A percentile compares a stretch with the other conserved stretches of the same genome.
Evolutionary conservation across 2,329 filamentous ascomycete genomes (phyloP).

Genomic region (Balansia obtecta): DNA sequence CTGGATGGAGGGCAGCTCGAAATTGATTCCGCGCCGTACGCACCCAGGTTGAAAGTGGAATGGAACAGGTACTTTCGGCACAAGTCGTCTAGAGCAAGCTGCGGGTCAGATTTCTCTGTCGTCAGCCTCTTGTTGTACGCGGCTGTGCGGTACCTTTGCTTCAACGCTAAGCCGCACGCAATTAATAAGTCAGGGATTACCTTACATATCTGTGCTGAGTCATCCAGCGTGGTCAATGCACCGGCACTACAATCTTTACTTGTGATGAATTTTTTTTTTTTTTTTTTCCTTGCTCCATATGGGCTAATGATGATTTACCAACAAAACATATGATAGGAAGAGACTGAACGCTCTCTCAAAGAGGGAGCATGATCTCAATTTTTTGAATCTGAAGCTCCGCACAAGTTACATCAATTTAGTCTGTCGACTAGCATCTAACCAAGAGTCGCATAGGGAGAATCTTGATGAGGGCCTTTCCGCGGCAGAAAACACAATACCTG

Average conservation of each 20-base stretch:
- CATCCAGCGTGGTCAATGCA: conserved; percentile 1
- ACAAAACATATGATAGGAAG: conserved; percentile 53
- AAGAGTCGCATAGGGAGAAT: no score
- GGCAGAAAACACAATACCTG: no score
- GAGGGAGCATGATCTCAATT: conserved; percentile 49
- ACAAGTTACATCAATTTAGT: no score
- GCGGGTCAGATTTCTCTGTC: neutral
- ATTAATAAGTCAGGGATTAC: no score
- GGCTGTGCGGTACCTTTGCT: neutral
- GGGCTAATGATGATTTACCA: conserved; percentile 49
- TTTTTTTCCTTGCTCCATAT: conserved; percentile 20
- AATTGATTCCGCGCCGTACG: neutral
- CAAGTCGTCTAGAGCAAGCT: neutral
- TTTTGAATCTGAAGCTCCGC: conserved; percentile 46
- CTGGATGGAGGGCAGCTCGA: conserved; percentile 1
- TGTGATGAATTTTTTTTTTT: conserved; percentile 9
- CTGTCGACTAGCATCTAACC: no score
- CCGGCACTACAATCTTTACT: neutral
- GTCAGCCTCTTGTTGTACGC: neutral
- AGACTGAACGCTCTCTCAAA: conserved; percentile 46
- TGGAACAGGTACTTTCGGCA: neutral
- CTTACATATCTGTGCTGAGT: neutral
- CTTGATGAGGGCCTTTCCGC: no score
- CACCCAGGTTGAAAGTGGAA: neutral
- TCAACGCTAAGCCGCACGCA: neutral